A percentile compares a stretch with the other conserved stretches of the same genome.
phyloP scores from a whole-genome alignment of 768 basidiomycete species.

The Hericium alpestre region DNA sequence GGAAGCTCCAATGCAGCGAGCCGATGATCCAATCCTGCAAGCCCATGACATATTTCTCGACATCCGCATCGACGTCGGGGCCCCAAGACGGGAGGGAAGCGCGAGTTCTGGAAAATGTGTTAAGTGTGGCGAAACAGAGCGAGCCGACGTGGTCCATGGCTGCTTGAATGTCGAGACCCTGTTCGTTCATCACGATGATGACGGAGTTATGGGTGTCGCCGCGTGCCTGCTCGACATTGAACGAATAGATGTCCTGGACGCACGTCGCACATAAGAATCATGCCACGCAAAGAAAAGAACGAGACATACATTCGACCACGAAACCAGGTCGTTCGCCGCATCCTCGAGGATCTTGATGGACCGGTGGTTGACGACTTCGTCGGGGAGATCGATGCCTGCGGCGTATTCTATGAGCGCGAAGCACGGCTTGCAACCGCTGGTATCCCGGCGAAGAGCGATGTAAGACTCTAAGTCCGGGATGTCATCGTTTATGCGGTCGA shows the following conservation, averaged over 20 bases:
- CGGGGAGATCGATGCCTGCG: slow-evolving; percentile 66
- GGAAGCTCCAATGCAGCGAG: slow-evolving; percentile 68
- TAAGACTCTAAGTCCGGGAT: slow-evolving; percentile 77
- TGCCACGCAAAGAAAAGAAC: slow-evolving; percentile 10
- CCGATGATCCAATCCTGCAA: slow-evolving; percentile 74
- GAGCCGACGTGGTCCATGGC: slow-evolving; percentile 70
- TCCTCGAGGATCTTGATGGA: slow-evolving; percentile 56
- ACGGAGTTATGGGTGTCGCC: slow-evolving; percentile 84
- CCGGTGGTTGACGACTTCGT: slow-evolving; percentile 76
- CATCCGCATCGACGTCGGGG: slow-evolving; percentile 50
- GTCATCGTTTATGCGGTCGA: slow-evolving; percentile 46
- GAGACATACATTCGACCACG: slow-evolving; percentile 74
- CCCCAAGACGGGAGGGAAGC: slow-evolving; percentile 60
- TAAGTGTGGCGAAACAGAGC: slow-evolving; percentile 62
- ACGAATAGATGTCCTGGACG: slow-evolving; percentile 72
- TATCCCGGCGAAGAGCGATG: slow-evolving; percentile 67
- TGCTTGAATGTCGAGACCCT: slow-evolving; percentile 57
- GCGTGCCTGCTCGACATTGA: slow-evolving; percentile 73
- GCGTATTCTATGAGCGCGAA: slow-evolving; percentile 80
- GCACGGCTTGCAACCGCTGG: slow-evolving; percentile 73
- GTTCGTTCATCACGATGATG: slow-evolving; percentile 63
- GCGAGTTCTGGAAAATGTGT: slow-evolving; percentile 45
- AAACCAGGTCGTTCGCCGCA: slow-evolving; percentile 72
- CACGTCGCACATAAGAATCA: slow-evolving; percentile 11
- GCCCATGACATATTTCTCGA: slow-evolving; percentile 55